Conservation (phyloP, 2,329 filamentous ascomycete species). For the Trichoderma brevicompactum region DNA sequence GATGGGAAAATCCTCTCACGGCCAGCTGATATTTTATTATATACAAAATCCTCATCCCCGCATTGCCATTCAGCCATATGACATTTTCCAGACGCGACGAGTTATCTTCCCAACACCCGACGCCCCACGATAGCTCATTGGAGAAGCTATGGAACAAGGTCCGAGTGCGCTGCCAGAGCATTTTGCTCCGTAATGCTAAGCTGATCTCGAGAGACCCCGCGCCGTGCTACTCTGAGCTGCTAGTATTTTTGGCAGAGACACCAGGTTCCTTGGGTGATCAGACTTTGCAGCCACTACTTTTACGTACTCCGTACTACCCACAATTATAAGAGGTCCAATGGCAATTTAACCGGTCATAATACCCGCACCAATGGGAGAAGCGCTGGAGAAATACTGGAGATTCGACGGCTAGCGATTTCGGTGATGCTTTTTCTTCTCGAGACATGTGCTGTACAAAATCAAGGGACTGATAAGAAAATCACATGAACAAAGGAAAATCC, state of each 20-base stretch:
- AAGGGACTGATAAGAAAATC: not conserved
- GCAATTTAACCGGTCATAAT: constrained; percentile 24
- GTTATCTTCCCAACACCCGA: constrained; percentile 19
- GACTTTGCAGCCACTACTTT: constrained; percentile 4
- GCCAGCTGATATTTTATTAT: constrained; percentile 9
- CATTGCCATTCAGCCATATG: constrained; percentile 28
- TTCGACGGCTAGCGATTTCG: constrained; percentile 6
- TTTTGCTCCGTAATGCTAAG: not conserved
- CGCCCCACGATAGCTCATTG: constrained; percentile 26
- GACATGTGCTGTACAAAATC: not conserved
- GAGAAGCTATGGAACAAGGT: not conserved
- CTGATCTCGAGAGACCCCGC: constrained; percentile 3
- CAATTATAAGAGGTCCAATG: constrained; percentile 25
- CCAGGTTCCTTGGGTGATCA: constrained; percentile 6
- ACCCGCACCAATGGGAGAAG: constrained; percentile 28
- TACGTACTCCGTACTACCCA: constrained; percentile 1
- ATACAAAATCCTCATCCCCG: constrained; percentile 20
- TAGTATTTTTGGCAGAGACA: constrained; percentile 19
- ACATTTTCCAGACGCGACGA: constrained; percentile 23
- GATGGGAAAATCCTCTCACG: not conserved
- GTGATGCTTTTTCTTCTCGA: constrained; percentile 1
- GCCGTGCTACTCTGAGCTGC: constrained; percentile 16
- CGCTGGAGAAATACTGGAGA: constrained; percentile 1
- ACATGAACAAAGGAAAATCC: not conserved
- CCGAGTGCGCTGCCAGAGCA: not conserved